Conservation (phyloP, 2,329 filamentous ascomycete genomes). For the Pezicula rhizophila region DNA sequence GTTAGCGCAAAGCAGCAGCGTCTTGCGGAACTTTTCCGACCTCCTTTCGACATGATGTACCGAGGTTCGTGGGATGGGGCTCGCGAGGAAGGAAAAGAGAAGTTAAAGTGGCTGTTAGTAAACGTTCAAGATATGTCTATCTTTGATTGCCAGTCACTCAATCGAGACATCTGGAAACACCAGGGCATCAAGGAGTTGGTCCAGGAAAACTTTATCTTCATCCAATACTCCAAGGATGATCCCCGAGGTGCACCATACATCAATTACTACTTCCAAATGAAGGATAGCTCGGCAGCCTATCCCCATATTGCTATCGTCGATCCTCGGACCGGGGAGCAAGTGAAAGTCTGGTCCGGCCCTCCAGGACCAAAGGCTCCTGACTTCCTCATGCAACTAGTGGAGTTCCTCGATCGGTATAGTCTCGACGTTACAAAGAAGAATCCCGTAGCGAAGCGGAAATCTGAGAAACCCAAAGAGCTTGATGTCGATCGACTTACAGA, state of each 20-base stretch:
- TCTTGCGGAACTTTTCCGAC: conserved; percentile 86
- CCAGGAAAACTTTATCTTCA: conserved; percentile 87
- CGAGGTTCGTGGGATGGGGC: conserved; percentile 77
- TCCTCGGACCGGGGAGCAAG: conserved; percentile 90
- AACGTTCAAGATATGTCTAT: conserved; percentile 92
- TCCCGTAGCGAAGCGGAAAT: conserved; percentile 74
- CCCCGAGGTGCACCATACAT: conserved; percentile 73
- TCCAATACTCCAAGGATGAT: conserved; percentile 89
- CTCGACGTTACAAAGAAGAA: conserved; percentile 85
- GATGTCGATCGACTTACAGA: conserved; percentile 89
- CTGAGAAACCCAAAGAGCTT: conserved; percentile 60
- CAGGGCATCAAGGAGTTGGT: conserved; percentile 70
- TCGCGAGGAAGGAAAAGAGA: conserved; percentile 76
- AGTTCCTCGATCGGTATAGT: conserved; percentile 97
- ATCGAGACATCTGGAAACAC: conserved; percentile 95
- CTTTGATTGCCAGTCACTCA: conserved; percentile 91
- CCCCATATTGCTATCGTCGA: conserved; percentile 96
- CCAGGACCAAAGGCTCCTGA: conserved; percentile 71
- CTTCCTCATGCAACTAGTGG: conserved; percentile 85
- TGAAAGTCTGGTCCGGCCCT: conserved; percentile 89
- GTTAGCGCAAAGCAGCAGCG: conserved; percentile 65
- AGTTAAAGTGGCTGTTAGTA: conserved; percentile 89
- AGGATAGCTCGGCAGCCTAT: conserved; percentile 82
- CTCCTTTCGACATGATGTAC: conserved; percentile 85
- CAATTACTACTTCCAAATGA: conserved; percentile 77